These are phyloP conservation scores for Metrosideros polymorpha DNA, from an alignment of 441 rosid genomes.

Conservation along the genomic window DNA sequence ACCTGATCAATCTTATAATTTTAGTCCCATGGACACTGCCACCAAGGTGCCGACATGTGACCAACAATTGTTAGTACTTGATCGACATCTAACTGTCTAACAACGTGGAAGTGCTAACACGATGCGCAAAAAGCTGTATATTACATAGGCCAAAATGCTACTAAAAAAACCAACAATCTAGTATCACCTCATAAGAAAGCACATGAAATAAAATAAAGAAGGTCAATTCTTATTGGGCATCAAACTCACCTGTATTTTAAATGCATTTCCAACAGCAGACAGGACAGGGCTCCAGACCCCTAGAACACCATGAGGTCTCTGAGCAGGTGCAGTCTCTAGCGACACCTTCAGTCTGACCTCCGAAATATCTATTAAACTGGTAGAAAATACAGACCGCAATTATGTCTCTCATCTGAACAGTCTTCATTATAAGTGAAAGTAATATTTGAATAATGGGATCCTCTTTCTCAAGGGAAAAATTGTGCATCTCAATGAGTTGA, in stretches of 20 bases:
- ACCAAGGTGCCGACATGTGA: not conserved
- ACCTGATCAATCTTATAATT: not conserved
- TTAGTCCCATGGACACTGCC: not conserved
- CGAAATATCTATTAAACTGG: slow-evolving; percentile 95
- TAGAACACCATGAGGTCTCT: slow-evolving; percentile 92
- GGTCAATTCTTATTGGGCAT: not conserved
- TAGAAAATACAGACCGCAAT: slow-evolving; percentile 2
- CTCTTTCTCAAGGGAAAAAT: not conserved
- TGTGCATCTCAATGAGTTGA: not conserved
- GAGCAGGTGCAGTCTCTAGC: slow-evolving; percentile 85
- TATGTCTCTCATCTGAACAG: not conserved
- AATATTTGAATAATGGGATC: not conserved
- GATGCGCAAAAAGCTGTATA: not conserved
- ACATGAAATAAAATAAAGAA: not conserved
- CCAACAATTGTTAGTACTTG: not conserved
- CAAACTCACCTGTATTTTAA: slow-evolving; percentile 79
- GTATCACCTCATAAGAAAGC: not conserved
- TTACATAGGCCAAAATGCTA: not conserved
- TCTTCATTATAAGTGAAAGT: not conserved
- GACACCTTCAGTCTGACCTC: slow-evolving; percentile 90
- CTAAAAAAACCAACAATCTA: not conserved
- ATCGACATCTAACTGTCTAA: not conserved
- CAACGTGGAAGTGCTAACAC: not conserved
- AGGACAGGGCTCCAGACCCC: slow-evolving; percentile 98
- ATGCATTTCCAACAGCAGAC: slow-evolving; percentile 98